These are phyloP conservation scores for Metarhizium anisopliae DNA, from an alignment of 2,329 filamentous ascomycete species.

Conservation along the genomic window DNA sequence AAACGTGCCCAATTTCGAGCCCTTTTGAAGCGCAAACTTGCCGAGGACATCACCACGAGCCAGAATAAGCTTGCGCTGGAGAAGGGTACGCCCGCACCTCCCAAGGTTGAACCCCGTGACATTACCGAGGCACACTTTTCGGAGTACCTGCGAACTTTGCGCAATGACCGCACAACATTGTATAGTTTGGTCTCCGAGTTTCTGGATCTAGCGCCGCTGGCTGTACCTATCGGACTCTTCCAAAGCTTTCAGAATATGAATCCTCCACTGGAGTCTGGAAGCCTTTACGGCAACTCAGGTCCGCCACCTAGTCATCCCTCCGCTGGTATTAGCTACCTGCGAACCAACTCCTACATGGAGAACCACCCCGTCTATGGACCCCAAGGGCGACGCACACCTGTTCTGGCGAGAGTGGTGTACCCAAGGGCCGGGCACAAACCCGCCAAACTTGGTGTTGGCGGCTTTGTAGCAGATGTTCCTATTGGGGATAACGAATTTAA, in stretches of 20 bases:
- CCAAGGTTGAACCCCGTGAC: slow-evolving; percentile 19
- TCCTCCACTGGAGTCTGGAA: slow-evolving; percentile 19
- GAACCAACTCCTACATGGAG: slow-evolving; percentile 43
- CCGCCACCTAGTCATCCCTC: slow-evolving; percentile 55
- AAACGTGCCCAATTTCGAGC: slow-evolving; percentile 45
- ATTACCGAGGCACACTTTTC: slow-evolving; percentile 43
- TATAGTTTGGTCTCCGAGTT: slow-evolving; percentile 50
- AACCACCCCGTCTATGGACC: slow-evolving; percentile 56
- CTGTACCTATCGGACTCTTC: slow-evolving; percentile 19
- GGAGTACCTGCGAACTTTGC: slow-evolving; percentile 43
- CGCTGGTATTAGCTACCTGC: slow-evolving; percentile 52
- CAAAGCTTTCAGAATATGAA: slow-evolving; percentile 7
- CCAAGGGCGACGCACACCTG: slow-evolving; percentile 38
- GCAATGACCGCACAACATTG: slow-evolving; percentile 39
- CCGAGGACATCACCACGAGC: slow-evolving; percentile 33
- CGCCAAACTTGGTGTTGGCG: slow-evolving; percentile 44
- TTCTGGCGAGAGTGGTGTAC: slow-evolving; percentile 41
- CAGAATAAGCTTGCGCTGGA: slow-evolving; percentile 30
- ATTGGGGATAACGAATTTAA: slow-evolving; percentile 35
- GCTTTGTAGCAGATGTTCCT: slow-evolving; percentile 39
- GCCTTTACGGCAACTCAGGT: slow-evolving; percentile 41
- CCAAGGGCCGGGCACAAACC: slow-evolving; percentile 27
- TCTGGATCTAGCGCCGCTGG: slow-evolving; percentile 51
- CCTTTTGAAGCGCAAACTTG: slow-evolving; percentile 41
- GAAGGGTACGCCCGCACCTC: slow-evolving; percentile 21